These are phyloP conservation scores for Teunomyces pallodes DNA, from an alignment of 805 yeast species.

Conservation along the genomic window DNA sequence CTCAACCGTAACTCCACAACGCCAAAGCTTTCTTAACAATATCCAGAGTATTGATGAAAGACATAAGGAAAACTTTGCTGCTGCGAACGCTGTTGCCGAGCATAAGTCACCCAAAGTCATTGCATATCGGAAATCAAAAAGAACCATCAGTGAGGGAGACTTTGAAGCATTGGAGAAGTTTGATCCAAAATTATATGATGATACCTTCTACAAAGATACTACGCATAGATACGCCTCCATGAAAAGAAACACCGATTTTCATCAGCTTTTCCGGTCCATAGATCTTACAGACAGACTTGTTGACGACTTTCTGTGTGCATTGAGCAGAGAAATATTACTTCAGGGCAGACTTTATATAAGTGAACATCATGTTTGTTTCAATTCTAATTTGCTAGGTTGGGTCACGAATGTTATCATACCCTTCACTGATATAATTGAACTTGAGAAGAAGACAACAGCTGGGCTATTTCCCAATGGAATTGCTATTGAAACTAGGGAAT, in stretches of 20 bases:
- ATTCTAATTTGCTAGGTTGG: constrained; percentile 67
- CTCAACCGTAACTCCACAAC: background rate
- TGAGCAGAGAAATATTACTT: constrained; percentile 59
- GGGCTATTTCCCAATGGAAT: constrained; percentile 71
- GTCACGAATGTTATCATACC: constrained; percentile 59
- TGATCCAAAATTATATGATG: constrained; percentile 50
- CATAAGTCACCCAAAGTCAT: constrained; percentile 32
- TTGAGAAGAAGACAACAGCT: constrained; percentile 65
- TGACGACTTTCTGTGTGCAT: constrained; percentile 64
- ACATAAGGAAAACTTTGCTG: constrained; percentile 3
- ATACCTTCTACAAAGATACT: constrained; percentile 57
- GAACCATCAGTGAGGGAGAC: constrained; percentile 24
- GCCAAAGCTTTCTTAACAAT: constrained; percentile 7
- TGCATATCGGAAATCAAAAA: constrained; percentile 34
- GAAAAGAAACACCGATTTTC: constrained; percentile 60
- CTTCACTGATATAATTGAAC: constrained; percentile 57
- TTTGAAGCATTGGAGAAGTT: constrained; percentile 19
- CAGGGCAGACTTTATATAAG: constrained; percentile 66
- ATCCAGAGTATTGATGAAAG: constrained; percentile 4
- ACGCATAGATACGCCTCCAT: constrained; percentile 62
- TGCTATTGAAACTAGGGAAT: constrained; percentile 59
- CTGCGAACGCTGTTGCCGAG: background rate
- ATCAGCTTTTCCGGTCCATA: constrained; percentile 53
- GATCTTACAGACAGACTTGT: constrained; percentile 52
- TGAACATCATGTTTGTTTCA: constrained; percentile 56